Base-by-base conservation (phyloP, 768 basidiomycete genomes). In the Lyophyllum decastes region DNA sequence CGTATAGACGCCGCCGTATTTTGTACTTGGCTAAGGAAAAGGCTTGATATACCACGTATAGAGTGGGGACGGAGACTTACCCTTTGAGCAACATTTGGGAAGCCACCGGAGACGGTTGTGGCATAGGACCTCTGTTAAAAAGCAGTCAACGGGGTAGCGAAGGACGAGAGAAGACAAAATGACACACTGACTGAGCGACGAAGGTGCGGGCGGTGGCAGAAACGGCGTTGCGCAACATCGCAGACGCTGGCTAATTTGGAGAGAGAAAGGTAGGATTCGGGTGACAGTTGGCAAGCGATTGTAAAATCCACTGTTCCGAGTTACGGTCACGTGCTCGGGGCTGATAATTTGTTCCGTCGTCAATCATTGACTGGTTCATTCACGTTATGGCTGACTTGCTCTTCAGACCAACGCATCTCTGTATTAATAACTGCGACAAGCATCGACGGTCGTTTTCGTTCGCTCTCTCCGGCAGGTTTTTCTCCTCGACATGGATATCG, bases 1-100 rank as follows among this genome's bases (percentile, higher is more conserved):
- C 44, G 92, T 95, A 74, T 94, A 94, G 58, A 95, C 87, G 59
- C 94, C 94, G 43, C 95, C 95, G 68, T 95, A 94, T 76, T 95
- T 95, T 50, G 91, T 92, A 8, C 90, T 80, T 44, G 84, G 82
- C 93, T 95, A 59, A n/a, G 12, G 52, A 25, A 12, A 43, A 45
- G 25, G 54, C 22, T 21, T 56, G 52, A 63, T 58, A 52, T 44
- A 62, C 19, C 46, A 52, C 41, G 45, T 40, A 60, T 24, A 49
- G 57, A 54, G 51, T 45, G 64, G 57, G 65, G 27, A 49, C 48
- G 55, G 33, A 56, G 60, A 76, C 82, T 53, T 69, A 92, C 92
- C 68, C 87, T 81, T 64, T 87, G 81, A 9, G 87, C 79, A 58
- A 90, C 83, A 72, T 81, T 86, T 61, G 92, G 88, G 74, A 89